phyloP scores from a whole-genome alignment of 345 rosid genomes.

The Melaleuca alternifolia region DNA sequence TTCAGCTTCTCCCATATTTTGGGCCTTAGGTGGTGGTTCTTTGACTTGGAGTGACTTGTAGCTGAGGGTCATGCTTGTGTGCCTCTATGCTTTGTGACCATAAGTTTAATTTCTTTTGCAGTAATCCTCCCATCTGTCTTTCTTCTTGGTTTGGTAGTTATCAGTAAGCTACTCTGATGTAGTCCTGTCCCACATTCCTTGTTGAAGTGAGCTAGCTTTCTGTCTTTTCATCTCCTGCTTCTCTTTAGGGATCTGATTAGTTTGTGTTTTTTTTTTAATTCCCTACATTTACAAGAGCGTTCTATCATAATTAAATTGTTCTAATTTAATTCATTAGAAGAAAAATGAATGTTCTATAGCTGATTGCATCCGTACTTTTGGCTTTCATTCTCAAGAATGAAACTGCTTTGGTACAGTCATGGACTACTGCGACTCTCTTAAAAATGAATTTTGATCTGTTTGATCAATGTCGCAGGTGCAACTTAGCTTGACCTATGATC shows the following conservation, averaged over 20 bases:
- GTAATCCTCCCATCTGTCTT: neutral
- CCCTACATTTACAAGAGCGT: too few relatives aligned
- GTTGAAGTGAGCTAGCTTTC: neutral
- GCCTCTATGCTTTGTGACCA: neutral
- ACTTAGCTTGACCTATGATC: neutral
- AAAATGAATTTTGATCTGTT: neutral
- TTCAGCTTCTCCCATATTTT: neutral
- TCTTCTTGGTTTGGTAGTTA: constrained; percentile 4
- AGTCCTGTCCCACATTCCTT: neutral
- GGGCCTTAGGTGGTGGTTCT: neutral
- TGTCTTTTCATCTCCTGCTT: neutral
- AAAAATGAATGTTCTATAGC: too few relatives aligned
- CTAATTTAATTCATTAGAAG: too few relatives aligned
- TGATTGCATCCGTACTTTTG: too few relatives aligned
- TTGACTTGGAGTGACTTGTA: neutral
- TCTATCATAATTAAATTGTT: too few relatives aligned
- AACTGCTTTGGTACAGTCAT: neutral
- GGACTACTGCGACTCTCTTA: neutral
- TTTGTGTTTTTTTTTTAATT: neutral
- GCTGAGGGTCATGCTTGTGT: constrained; percentile 1
- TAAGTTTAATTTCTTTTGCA: neutral
- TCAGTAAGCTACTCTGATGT: neutral
- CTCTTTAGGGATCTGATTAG: neutral
- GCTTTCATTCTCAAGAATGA: neutral
- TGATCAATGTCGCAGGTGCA: neutral